Evolutionary conservation across 495 filamentous ascomycete species (phyloP).

Genomic region (Ramalina peruviana): DNA sequence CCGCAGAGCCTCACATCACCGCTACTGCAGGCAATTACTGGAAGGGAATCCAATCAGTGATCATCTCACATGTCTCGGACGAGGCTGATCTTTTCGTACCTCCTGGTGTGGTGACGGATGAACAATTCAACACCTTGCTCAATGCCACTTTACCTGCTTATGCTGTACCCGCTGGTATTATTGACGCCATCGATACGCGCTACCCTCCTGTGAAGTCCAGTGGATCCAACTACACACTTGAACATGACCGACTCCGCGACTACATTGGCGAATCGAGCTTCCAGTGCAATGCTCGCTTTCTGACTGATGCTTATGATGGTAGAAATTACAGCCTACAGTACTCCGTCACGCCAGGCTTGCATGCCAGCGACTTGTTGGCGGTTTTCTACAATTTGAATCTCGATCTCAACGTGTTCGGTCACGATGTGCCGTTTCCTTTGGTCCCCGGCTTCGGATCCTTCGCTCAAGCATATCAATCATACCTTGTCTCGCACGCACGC

Average conservation of each 20-base stretch:
- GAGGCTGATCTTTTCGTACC: constrained; percentile 27
- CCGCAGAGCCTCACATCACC: constrained; percentile 1
- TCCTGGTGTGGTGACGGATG: constrained; percentile 34
- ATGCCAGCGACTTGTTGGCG: constrained; percentile 18
- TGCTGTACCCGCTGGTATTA: constrained; percentile 20
- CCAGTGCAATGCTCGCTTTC: constrained; percentile 26
- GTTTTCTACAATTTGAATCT: constrained; percentile 21
- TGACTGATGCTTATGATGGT: constrained; percentile 23
- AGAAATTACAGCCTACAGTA: constrained; percentile 26
- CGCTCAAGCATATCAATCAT: constrained; percentile 26
- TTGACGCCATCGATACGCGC: constrained; percentile 19
- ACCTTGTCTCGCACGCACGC: constrained; percentile 25
- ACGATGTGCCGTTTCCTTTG: constrained; percentile 1
- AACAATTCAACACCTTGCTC: constrained; percentile 36
- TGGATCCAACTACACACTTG: constrained; percentile 16
- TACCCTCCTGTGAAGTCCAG: constrained; percentile 20
- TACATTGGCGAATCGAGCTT: constrained; percentile 25
- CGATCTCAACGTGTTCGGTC: constrained; percentile 16
- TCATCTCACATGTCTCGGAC: constrained; percentile 28
- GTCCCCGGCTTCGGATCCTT: constrained; percentile 22
- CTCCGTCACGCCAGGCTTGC: constrained; percentile 24
- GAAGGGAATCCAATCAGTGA: constrained; percentile 23
- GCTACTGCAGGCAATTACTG: constrained; percentile 19
- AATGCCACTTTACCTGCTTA: constrained; percentile 28
- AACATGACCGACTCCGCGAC: constrained; percentile 21